Evolutionary conservation across 495 filamentous ascomycete genomes (phyloP), one percentile per base, ranked within the genome.

Genomic region (Penicillium goetzii): DNA sequence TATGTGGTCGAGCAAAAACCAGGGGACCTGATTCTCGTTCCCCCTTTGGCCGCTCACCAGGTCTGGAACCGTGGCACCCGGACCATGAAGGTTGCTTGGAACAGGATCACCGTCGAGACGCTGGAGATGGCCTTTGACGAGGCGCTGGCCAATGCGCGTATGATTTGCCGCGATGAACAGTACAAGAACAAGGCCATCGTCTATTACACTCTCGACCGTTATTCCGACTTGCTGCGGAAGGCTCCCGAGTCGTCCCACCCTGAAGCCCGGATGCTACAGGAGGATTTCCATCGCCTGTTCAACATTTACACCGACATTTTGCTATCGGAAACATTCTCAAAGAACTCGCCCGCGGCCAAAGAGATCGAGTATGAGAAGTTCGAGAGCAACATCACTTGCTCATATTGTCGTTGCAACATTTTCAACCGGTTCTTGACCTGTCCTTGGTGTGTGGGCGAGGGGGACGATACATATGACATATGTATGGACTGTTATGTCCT

Each of bases 171-270:
- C n/a, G 95, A 99, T 64, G 95, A 99, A 68, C 92, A 97, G 72
- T 99, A 99, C 81, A 99, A 98, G 73, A 97, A 94, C 79, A 97
- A 97, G 70, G 90, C 93, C 19, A 97, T 98, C 61, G 83, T 97
- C 30, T 97, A 89, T 70, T 95, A 87, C 72, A 89, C 92, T 0
- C 81, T 97, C 11, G 78, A 88, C 1, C 90, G 90, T 58, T 97
- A 97, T 63, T 89, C 87, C 36, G 75, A 77, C 3, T 77, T 91
- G 47, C 82, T 97, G 12, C 68, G 61, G n/a, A 56, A 73, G 14
- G 73, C 84, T 33, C 72, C 81, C 25, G 71, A 75, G 17, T 67
- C 67, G 0, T 68, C 72, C 34, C 70, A 85, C n/a, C 69, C 78
- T 1, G 85, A 88, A 55, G 83, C 90, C 54, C 83, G 84, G 59